Base-by-base conservation (phyloP, 176 grass and related monocot genomes). In the Cenchrus purpureus region DNA sequence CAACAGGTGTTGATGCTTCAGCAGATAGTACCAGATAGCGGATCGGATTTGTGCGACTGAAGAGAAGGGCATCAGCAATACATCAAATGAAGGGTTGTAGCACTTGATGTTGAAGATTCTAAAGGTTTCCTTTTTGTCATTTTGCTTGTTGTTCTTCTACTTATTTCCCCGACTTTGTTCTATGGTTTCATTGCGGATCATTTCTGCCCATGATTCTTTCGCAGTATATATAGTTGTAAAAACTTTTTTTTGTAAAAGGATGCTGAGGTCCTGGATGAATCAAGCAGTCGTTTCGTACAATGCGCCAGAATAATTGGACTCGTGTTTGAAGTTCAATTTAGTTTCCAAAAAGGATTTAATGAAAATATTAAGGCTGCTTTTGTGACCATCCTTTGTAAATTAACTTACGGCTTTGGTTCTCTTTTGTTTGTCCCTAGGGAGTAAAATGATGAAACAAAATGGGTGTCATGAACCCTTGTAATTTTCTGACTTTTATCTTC, bases 1-100 rank as follows among this genome's bases (percentile, higher is more conserved):
- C 71, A 92, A 92, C 31, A 80, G 69, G 56, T 92, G 82, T 70
- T 90, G 85, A 90, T 70, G 74, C 67, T 49, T 68, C 79, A 79
- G 65, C 67, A 70, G 19, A 71, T 25, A 25, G 31, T 71, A 79
- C 56, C 67, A 70, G 20, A 71, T 71, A 34, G 13, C 73, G 31
- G 44, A 60, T 65, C 50, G 66, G 73, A 74, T 48, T 46, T 45
- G 40, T 28, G 15, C 15, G 22, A 55, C 57, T 31, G 76, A 32
- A 59, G 51, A 73, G 49, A 69, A 43, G 43, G 49, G 42, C 45
- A 22, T 74, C 37, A 55, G 10, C n/a, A 85, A 79, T 34, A 60
- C 56, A 84, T 62, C 55, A 83, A 68, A 83, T 60, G 54, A 81
- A 63, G 83, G 56, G 55, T 67, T 86, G 44, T 52, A 77, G 68